Conservation (phyloP, 306 rosid genomes). For the Malus domestica region DNA sequence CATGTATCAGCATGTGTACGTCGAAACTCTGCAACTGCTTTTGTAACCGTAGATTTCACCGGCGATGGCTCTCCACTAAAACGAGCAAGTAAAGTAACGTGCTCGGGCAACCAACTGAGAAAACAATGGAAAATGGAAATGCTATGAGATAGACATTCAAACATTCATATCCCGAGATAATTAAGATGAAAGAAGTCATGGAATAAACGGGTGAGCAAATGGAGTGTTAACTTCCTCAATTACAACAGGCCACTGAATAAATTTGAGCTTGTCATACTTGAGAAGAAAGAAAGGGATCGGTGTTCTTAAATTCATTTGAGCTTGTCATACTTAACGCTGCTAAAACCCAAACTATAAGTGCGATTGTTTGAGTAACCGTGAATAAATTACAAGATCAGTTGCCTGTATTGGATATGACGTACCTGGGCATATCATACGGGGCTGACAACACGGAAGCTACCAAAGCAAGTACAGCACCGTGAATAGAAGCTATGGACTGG, state of each 20-base stretch:
- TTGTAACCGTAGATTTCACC: constrained; percentile 86
- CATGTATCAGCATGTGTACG: constrained; percentile 97
- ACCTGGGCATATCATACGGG: constrained; percentile 98
- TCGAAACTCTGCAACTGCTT: constrained; percentile 97
- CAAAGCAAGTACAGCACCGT: constrained; percentile 93
- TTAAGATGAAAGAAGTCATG: neutral
- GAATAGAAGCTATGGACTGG: constrained; percentile 65
- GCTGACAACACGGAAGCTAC: constrained; percentile 86
- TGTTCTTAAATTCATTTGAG: neutral
- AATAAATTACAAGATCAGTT: neutral
- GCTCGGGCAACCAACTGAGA: constrained; percentile 92
- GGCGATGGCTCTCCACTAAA: constrained; percentile 90
- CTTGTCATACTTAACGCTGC: neutral
- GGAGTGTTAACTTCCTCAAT: neutral
- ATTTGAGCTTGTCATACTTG: neutral
- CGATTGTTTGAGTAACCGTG: neutral
- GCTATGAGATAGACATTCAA: neutral
- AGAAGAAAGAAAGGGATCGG: neutral
- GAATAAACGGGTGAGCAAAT: neutral
- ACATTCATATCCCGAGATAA: neutral
- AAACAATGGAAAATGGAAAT: constrained; percentile 8
- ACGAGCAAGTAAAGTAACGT: constrained; percentile 83
- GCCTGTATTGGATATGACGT: constrained; percentile 12
- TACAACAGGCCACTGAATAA: neutral
- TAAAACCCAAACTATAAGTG: neutral